Evolutionary conservation across 805 yeast species (phyloP).

Genomic region (Saccharomyces mikatae): DNA sequence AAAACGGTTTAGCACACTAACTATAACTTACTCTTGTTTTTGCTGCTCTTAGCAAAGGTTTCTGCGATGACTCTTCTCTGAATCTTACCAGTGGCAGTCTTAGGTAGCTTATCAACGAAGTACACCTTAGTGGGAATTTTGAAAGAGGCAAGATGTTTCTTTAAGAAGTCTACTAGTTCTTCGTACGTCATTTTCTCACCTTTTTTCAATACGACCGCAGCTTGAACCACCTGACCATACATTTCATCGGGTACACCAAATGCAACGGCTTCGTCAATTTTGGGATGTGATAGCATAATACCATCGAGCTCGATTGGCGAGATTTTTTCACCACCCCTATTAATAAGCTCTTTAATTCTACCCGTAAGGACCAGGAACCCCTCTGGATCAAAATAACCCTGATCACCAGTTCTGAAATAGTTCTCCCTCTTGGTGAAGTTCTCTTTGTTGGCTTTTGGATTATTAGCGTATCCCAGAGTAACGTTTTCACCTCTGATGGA

Average conservation of each 20-base stretch:
- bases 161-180: constrained; percentile 42
- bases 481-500: constrained; percentile 61
- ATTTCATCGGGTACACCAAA: constrained; percentile 60
- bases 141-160: constrained; percentile 42
- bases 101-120: constrained; percentile 56
- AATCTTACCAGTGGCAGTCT: constrained; percentile 72
- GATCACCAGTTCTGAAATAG: constrained; percentile 74
- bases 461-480: constrained; percentile 64
- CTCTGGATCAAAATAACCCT: constrained; percentile 53
- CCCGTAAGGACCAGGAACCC: constrained; percentile 59
- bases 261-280: constrained; percentile 61
- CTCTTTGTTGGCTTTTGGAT: constrained; percentile 61
- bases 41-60: constrained; percentile 33
- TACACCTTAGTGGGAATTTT: constrained; percentile 53
- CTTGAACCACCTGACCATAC: constrained; percentile 66
- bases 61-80: constrained; percentile 58
- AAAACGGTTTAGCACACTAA: neutral
- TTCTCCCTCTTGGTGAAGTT: constrained; percentile 48
- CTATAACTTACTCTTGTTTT: constrained; percentile 20
- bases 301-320: constrained; percentile 66
- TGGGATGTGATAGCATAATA: constrained; percentile 49
- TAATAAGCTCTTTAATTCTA: constrained; percentile 64
- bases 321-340: constrained; percentile 73
- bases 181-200: constrained; percentile 32
- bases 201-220: constrained; percentile 52